Evolutionary conservation across 2,329 filamentous ascomycete species (phyloP), one percentile per base, ranked within the genome.

Genomic region (Xylariaceae sp.): DNA sequence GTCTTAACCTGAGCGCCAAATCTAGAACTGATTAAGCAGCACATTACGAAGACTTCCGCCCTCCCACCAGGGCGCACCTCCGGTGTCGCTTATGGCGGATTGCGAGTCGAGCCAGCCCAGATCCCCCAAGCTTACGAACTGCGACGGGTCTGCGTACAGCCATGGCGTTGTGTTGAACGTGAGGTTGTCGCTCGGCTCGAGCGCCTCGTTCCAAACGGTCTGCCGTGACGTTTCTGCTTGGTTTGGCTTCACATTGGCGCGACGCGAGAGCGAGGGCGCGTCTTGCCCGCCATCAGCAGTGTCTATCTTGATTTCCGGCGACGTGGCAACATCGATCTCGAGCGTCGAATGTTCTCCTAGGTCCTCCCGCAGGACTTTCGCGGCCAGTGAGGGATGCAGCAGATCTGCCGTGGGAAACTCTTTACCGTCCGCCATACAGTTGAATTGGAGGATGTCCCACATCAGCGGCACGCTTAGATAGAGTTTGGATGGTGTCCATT

Each of bases 401-500:
- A 59, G 22, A 16, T 59, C 47, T 40, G 51, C 57, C 18, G 54
- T 39, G n/a, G 57, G 57, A 26, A 59, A 57, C 18, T 49, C 57
- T 42, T 59, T 47, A 34, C 49, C 47, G 43, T 59, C 57, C 15
- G 48, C 40, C 39, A 59, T 48, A 22, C 57, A 59, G 47, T 57
- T 59, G 47, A 59, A 59, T 36, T 59, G 57, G 26, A 59, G 43
- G 26, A 59, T 59, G 30, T 59, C 57, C 57, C 57, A 59, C 57
- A 59, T 59, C 26, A 59, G 41, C 34, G 57, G 57, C 32, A 59
- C 57, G 19, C 57, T 59, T 30, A 59, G 54, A 45, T 59, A 59
- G 21, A 59, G 54, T 34, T 57, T 59, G 21, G 57, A 59, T 22
- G 54, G 56, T 32, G 49, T 54, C 56, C 56, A 58, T 30, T 59